A percentile compares a stretch with the other conserved stretches of the same genome.
These are phyloP conservation scores for Elsinoe arachidis DNA, from an alignment of 2,329 filamentous ascomycete genomes.

Conservation along the genomic window DNA sequence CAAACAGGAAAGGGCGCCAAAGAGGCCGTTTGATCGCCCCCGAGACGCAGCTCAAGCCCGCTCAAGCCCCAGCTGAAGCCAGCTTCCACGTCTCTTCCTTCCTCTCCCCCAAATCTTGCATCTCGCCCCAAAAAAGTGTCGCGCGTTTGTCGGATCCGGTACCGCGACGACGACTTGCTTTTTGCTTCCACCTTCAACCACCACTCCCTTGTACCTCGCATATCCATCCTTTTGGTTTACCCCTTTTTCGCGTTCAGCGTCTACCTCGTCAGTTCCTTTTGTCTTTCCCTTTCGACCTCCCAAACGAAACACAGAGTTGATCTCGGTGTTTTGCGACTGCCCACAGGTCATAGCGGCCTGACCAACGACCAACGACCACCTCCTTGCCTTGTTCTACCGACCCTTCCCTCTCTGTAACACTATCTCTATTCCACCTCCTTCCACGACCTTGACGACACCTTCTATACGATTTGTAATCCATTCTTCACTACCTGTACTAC, in stretches of 20 bases:
- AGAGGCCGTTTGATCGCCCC: not conserved
- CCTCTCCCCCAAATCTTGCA: constrained; percentile 2
- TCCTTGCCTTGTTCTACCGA: constrained; percentile 1
- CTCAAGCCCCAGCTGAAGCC: too few relatives aligned
- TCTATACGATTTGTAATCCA: constrained; percentile 14
- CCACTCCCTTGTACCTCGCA: not conserved
- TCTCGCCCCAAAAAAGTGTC: constrained; percentile 5
- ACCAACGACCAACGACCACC: not conserved
- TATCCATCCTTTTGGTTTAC: constrained; percentile 5
- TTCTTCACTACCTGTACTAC: constrained; percentile 2
- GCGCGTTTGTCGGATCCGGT: constrained; percentile 3
- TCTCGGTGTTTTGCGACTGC: constrained; percentile 10
- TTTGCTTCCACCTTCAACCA: constrained; percentile 3
- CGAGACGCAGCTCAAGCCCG: not conserved
- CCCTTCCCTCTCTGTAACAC: not conserved
- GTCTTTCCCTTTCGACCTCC: not conserved
- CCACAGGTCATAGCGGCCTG: constrained; percentile 11
- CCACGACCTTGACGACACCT: constrained; percentile 11
- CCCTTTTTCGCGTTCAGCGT: constrained; percentile 1
- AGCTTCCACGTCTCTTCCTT: not conserved
- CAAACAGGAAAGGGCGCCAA: not conserved
- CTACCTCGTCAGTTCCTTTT: constrained; percentile 9
- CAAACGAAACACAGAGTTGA: constrained; percentile 12
- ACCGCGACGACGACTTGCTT: not conserved
- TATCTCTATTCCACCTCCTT: constrained; percentile 10